phyloP scores from a whole-genome alignment of 768 basidiomycete species.

The Rhizopogon rudus region DNA sequence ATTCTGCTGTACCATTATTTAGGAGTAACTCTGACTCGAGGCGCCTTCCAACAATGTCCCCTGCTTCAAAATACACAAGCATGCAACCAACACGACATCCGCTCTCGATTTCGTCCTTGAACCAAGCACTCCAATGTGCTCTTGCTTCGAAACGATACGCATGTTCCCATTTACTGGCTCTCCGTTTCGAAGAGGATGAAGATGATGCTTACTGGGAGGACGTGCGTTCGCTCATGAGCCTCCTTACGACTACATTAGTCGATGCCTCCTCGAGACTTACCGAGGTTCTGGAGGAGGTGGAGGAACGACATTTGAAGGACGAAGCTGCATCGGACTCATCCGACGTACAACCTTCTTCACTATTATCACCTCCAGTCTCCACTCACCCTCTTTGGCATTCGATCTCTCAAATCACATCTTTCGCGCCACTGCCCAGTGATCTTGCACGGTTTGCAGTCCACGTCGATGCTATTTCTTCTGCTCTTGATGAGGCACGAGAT shows the following conservation, averaged over 20 bases:
- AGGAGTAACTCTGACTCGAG: conserved; percentile 11
- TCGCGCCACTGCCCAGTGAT: conserved; percentile 72
- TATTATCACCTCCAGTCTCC: conserved; percentile 13
- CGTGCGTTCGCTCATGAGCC: conserved; percentile 66
- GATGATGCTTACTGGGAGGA: conserved; percentile 85
- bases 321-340: conserved; percentile 33
- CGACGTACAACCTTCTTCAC: conserved; percentile 8
- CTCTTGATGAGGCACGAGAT: conserved; percentile 67
- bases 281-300: conserved; percentile 58
- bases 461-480: conserved; percentile 62
- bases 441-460: conserved; percentile 68
- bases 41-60: conserved; percentile 29
- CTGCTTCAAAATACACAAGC: conserved; percentile 59
- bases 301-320: conserved; percentile 44
- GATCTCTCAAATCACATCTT: conserved; percentile 33
- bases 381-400: conserved; percentile 10
- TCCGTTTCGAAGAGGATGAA: conserved; percentile 70
- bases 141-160: conserved; percentile 71
- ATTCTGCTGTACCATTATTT: conserved; percentile 9
- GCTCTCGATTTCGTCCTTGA: conserved; percentile 59
- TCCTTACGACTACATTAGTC: conserved; percentile 61
- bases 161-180: conserved; percentile 72
- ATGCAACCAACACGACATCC: conserved; percentile 60
- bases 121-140: conserved; percentile 58
- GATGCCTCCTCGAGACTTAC: conserved; percentile 60